Evolutionary conservation across 768 basidiomycete genomes (phyloP).

Genomic region (Macrolepiota dolichaula): DNA sequence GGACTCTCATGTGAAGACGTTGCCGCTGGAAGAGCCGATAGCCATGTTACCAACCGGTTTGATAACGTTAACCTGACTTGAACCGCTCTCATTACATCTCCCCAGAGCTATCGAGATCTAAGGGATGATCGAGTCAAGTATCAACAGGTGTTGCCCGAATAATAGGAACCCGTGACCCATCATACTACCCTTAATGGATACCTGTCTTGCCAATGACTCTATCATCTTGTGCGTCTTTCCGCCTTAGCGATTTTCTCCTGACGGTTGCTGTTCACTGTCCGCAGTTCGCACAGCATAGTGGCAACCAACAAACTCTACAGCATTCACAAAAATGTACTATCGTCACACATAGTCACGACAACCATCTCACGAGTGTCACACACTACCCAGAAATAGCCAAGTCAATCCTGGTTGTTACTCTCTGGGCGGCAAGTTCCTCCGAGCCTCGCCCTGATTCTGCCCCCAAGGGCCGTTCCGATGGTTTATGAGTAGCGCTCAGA

Average conservation of each 20-base stretch:
- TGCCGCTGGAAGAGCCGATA: constrained; percentile 12
- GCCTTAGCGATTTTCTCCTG: neutral
- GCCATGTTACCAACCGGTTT: constrained; percentile 6
- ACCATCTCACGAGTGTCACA: neutral
- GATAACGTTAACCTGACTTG: constrained; percentile 9
- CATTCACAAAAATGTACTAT: neutral
- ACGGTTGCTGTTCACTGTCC: constrained; percentile 1
- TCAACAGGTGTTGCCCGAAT: neutral
- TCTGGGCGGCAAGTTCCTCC: neutral
- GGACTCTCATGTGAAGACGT: constrained; percentile 10
- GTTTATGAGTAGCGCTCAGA: neutral
- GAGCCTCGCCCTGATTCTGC: no score
- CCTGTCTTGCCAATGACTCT: neutral
- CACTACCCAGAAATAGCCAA: neutral
- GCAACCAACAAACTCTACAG: constrained; percentile 10
- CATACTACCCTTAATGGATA: neutral
- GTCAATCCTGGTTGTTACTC: neutral
- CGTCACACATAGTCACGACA: constrained; percentile 1
- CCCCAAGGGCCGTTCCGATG: neutral
- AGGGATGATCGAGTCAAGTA: constrained; percentile 6
- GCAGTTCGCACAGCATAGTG: constrained; percentile 3
- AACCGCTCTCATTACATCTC: constrained; percentile 8
- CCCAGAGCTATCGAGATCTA: constrained; percentile 9
- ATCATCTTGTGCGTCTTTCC: constrained; percentile 3
- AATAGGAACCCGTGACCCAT: constrained; percentile 10